These are phyloP conservation scores for Agrocybe pediades DNA, from an alignment of 768 basidiomycete genomes.

Conservation along the genomic window DNA sequence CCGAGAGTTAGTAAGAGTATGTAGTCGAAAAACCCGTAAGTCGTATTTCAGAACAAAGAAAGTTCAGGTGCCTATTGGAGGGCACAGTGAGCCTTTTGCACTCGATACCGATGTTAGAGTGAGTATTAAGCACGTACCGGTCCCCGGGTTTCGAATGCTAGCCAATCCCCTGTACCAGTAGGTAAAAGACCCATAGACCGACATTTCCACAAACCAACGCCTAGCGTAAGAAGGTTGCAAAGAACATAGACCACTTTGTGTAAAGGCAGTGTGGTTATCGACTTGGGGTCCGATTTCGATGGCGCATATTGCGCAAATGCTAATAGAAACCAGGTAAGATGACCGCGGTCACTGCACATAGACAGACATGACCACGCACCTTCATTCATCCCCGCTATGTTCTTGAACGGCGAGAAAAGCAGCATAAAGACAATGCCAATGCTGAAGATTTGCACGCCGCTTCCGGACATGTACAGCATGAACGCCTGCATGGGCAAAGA, in stretches of 20 bases:
- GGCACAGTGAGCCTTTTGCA: neutral
- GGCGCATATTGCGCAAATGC: conserved; percentile 80
- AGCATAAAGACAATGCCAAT: conserved; percentile 97
- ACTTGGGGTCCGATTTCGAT: conserved; percentile 51
- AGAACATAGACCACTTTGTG: conserved; percentile 73
- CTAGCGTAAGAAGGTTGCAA: conserved; percentile 78
- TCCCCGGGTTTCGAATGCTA: conserved; percentile 87
- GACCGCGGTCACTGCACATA: neutral
- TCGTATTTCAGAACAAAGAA: conserved; percentile 29
- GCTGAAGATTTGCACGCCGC: conserved; percentile 94
- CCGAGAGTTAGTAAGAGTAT: neutral
- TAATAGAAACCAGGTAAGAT: conserved; percentile 23
- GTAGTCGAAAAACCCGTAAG: neutral
- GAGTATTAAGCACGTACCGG: conserved; percentile 44
- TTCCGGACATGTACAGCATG: conserved; percentile 99
- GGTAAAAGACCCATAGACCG: conserved; percentile 90
- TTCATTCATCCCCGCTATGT: conserved; percentile 73
- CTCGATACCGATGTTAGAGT: neutral
- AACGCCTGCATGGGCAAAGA: conserved; percentile 95
- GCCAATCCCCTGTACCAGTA: conserved; percentile 90
- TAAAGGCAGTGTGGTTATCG: conserved; percentile 57
- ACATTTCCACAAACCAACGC: conserved; percentile 91
- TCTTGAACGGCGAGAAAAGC: conserved; percentile 83
- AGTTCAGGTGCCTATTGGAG: conserved; percentile 43
- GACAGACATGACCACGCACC: conserved; percentile 48